Percentiles rank a stretch among this genome's conserved stretches.
phyloP scores from a whole-genome alignment of 768 basidiomycete species.

The Paxillus rubicundulus region DNA sequence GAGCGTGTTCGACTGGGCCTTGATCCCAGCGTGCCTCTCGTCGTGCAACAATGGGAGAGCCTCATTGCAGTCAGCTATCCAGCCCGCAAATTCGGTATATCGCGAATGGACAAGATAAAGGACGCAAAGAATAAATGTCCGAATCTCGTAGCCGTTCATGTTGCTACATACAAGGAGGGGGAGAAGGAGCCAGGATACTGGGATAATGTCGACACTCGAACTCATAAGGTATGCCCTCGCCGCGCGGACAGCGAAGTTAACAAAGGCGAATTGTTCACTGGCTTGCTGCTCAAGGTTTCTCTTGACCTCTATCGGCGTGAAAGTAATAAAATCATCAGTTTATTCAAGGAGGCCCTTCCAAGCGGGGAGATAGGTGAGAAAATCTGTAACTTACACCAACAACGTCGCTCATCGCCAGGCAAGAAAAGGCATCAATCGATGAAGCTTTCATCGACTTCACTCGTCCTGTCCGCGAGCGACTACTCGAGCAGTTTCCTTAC shows the following conservation, averaged over 20 bases:
- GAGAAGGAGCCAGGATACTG: slow-evolving; percentile 87
- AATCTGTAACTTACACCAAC: neutral
- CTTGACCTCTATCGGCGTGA: slow-evolving; percentile 92
- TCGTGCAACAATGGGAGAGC: slow-evolving; percentile 85
- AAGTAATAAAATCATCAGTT: slow-evolving; percentile 77
- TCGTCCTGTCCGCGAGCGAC: slow-evolving; percentile 66
- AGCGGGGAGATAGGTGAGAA: slow-evolving; percentile 76
- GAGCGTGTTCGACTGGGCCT: slow-evolving; percentile 80
- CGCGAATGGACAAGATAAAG: slow-evolving; percentile 80
- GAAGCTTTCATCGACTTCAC: slow-evolving; percentile 96
- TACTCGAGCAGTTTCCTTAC: slow-evolving; percentile 76
- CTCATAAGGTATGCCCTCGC: slow-evolving; percentile 73
- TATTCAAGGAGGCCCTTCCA: slow-evolving; percentile 80
- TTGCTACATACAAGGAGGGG: slow-evolving; percentile 91
- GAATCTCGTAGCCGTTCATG: slow-evolving; percentile 80
- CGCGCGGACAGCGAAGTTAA: slow-evolving; percentile 1
- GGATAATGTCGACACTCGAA: slow-evolving; percentile 83
- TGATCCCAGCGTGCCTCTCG: slow-evolving; percentile 61
- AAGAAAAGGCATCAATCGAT: slow-evolving; percentile 97
- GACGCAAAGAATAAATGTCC: slow-evolving; percentile 89
- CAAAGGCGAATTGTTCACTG: neutral
- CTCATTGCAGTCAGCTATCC: slow-evolving; percentile 96
- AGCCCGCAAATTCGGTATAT: slow-evolving; percentile 89
- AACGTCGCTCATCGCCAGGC: neutral
- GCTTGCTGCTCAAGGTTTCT: slow-evolving; percentile 58